Evolutionary conservation across 441 rosid species (phyloP), one percentile per base, ranked within the genome.

Genomic region (Metrosideros polymorpha): DNA sequence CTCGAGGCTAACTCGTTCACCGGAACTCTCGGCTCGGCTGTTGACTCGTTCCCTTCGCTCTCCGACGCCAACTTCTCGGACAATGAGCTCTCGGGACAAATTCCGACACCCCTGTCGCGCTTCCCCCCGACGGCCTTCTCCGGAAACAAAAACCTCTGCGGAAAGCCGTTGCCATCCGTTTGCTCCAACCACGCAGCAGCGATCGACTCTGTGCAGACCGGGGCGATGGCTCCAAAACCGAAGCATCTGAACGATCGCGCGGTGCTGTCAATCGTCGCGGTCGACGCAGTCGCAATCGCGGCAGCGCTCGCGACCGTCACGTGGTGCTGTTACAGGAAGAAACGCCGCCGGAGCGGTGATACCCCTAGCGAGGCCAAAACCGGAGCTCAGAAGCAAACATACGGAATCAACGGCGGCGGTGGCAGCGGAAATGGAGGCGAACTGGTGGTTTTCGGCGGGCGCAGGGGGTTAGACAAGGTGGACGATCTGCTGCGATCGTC

Each of bases 401-500:
- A 39, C 79, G 83, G 59, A 29, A 9, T 25, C 42, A 24, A 59
- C 14, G 83, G 86, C 14, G 83, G 86, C 22, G 85, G 86, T 4
- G 86, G 51, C 7, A 52, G 79, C 4, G 84, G 85, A 17, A 84
- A 71, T 15, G 86, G 66, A 6, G 91, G 86, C 55, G 87, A 86
- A 84, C 84, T 92, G 91, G 92, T 90, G 85, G 85, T 89, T 39
- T 91, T 92, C 77, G 93, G 88, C 30, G 92, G 91, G 84, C 89
- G 91, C 75, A 90, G 90, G 49, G 86, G 91, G 12, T 89, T 90
- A 27, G 57, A 27, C 14, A 86, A 66, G 22, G 92, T 91, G 84
- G 91, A 89, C 12, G 94, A 93, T 83, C 86, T 93, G 90, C 84
- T 93, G 82, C 91, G 89, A 43, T 90, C 94, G 10, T 93, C 94